These are phyloP conservation scores for Colletotrichum tropicicola DNA, from an alignment of 2,329 filamentous ascomycete genomes.

Conservation along the genomic window DNA sequence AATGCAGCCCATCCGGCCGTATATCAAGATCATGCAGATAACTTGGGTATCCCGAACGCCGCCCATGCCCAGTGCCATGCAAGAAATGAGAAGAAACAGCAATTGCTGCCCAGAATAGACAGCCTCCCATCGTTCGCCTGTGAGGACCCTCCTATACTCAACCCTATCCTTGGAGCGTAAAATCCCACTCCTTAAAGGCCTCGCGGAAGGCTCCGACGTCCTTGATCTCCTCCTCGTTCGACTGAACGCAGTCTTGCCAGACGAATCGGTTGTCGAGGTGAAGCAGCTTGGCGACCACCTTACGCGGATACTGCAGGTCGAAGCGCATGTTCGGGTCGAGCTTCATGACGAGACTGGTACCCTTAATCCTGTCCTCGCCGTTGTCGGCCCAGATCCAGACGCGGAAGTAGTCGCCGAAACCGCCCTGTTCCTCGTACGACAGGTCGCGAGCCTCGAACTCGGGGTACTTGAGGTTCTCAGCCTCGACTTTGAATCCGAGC, in stretches of 20 bases:
- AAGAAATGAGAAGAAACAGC: conserved; percentile 1
- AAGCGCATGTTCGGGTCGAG: conserved; percentile 79
- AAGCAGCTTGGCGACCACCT: conserved; percentile 88
- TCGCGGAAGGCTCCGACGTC: conserved; percentile 84
- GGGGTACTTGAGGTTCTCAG: conserved; percentile 74
- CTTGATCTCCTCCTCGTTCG: conserved; percentile 77
- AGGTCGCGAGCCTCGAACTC: conserved; percentile 58
- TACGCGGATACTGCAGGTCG: conserved; percentile 88
- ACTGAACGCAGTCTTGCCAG: conserved; percentile 88
- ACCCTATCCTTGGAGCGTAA: conserved; percentile 58
- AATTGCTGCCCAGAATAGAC: too few species aligned
- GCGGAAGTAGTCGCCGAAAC: conserved; percentile 76
- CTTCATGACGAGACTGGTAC: conserved; percentile 78
- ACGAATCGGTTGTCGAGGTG: conserved; percentile 79
- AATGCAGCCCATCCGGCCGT: neutral
- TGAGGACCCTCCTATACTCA: too few species aligned
- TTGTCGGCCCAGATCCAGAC: conserved; percentile 80
- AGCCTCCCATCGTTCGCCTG: neutral
- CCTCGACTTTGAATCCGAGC: conserved; percentile 87
- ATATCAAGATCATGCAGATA: conserved; percentile 18
- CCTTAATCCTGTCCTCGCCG: conserved; percentile 63
- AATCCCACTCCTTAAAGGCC: conserved; percentile 88
- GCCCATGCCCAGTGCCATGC: conserved; percentile 16
- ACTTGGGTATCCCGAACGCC: conserved; percentile 29
- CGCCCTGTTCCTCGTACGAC: conserved; percentile 58